These are phyloP conservation scores for Clausena lansium DNA, from an alignment of 345 rosid genomes.

Conservation along the genomic window DNA sequence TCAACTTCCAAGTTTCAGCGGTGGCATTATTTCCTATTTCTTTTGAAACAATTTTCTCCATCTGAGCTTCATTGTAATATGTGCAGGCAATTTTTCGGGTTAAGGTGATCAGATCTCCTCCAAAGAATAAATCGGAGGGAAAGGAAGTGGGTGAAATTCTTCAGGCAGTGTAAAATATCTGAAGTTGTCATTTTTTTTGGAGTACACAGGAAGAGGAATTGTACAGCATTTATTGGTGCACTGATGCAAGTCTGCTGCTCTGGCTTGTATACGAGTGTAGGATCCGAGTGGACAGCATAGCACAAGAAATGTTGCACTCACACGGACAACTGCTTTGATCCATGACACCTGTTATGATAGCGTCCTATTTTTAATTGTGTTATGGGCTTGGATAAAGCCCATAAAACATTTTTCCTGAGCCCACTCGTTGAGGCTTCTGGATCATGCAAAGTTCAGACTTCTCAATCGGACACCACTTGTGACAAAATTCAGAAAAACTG, in stretches of 20 bases:
- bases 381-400: not conserved
- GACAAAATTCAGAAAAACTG: too few species aligned
- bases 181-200: not conserved
- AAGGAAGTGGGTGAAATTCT: conserved; percentile 40
- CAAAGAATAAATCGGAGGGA: conserved; percentile 14
- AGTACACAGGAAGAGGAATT: conserved; percentile 7
- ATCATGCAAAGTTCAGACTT: too few species aligned
- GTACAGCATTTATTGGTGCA: conserved; percentile 31
- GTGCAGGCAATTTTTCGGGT: conserved; percentile 73
- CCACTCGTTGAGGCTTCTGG: not conserved
- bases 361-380: too few species aligned
- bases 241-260: conserved; percentile 6
- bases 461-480: too few species aligned
- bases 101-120: conserved; percentile 52
- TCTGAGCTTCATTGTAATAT: not conserved
- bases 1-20: not conserved
- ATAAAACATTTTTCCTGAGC: not conserved
- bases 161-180: conserved; percentile 49
- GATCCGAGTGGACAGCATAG: not conserved
- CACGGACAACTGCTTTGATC: not conserved
- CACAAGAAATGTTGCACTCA: conserved; percentile 3
- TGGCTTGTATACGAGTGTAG: not conserved
- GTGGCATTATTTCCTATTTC: not conserved
- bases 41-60: not conserved
- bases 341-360: too few species aligned